Evolutionary conservation across 306 rosid species (phyloP), one percentile per base, ranked within the genome.

Genomic region (Astragalus membranaceus): DNA sequence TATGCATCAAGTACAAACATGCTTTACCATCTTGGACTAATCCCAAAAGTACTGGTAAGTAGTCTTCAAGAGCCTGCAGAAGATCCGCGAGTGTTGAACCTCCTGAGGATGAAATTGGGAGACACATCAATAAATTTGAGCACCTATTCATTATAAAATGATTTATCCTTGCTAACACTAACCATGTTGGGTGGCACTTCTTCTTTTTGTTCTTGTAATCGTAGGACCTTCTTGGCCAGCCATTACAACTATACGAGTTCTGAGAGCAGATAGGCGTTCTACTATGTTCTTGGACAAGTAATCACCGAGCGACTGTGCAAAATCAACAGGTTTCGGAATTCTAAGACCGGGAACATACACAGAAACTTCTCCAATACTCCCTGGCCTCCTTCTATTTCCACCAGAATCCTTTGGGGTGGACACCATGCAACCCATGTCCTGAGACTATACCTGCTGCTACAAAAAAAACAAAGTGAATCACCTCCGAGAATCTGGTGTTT

Each of bases 231-330:
- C 98, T 81, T 90, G 97, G 14, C 86, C 85, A 65, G 96, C 97
- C 97, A 93, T 93, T 71, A 93, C 97, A 74, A 93, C 97, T 73
- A 93, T 86, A 33, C 94, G 96, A 75, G 98, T 90, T 77, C 98
- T 84, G 60, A 90, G 86, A 72, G 98, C 97, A 60, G 96, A 88
- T 57, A 93, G 77, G 60, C 92, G 91, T 64, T 93, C 98, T 47
- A 87, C 90, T 78, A 82, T 80, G 72, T 73, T 90, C 84, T 90
- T 93, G 43, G 97, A 88, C 80, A 93, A 79, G 84, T 66, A 73
- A 71, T 93, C 98, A 47, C 88, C 90, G 10, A 93, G 91, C 32
- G 89, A 72, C 62, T 80, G 88, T 14, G 88, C 54, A 83, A 93
- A 90, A 88, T 93, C 98, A 74, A 82, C 92, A 6, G 97, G 93